Evolutionary conservation across 495 filamentous ascomycete genomes (phyloP), one percentile per base, ranked within the genome.

Genomic region (Amorphotheca resinae): DNA sequence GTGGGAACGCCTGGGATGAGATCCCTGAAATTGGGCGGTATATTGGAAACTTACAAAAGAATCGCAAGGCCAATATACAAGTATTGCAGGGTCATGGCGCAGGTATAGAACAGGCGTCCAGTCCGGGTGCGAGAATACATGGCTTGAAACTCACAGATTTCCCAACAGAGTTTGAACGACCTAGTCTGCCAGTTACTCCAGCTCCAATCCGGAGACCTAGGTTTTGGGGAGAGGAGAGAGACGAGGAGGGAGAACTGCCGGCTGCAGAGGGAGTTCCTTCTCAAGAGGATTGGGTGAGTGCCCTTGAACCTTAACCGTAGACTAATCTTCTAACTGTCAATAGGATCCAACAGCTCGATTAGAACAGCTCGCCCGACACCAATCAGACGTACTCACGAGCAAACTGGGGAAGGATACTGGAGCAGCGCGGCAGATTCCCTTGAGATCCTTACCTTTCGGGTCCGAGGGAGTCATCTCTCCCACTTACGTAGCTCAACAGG

Each of bases 141-240:
- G 74, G 72, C 56, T 71, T 75, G 44, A 80, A 66, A 48, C 61
- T 93, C 17, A 93, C 85, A 20, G 84, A 93, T 62, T 94, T 94
- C 63, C 87, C 87, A 2, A 81, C 73, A 49, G 84, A 80, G 58
- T 60, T 73, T 46, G 87, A 95, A 59, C 73, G 87, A 14, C 87
- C 87, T 32, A 87, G 82, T 52, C 70, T 94, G n/a, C 86, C 87
- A 14, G 87, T 94, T 20, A 95, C 87, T 9, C 87, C 87, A 1
- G 84, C 84, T 1, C 84, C 87, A 2, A 72, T 84, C 45, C 67
- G 75, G 22, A 63, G 75, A 48, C 62, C 67, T 33, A 64, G 56
- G 26, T 68, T 72, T 46, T 76, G 66, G 64, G 65, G 64, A 34
- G 60, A 65, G 21, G 72, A 71, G 32, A 63, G 66, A 45, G 67